These are phyloP conservation scores for Chalaropsis ovoidea DNA, from an alignment of 2,329 filamentous ascomycete genomes.

Conservation along the genomic window DNA sequence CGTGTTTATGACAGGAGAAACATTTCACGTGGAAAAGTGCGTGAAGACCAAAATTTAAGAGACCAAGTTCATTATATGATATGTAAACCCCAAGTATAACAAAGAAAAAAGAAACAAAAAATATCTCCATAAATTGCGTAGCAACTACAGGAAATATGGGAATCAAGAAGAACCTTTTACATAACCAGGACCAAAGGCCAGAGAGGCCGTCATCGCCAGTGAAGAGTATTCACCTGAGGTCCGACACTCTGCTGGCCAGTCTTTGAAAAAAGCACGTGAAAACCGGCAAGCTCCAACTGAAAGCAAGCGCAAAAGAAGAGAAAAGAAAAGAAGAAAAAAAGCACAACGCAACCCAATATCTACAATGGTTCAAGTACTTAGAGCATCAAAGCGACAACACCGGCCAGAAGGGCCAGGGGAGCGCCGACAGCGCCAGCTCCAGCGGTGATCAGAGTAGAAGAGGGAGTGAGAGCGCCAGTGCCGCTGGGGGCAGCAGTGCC, in stretches of 20 bases:
- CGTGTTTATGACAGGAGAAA: background rate
- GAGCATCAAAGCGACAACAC: conserved; percentile 20
- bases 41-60: background rate
- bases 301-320: conserved; percentile 5
- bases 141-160: conserved; percentile 1
- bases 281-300: conserved; percentile 6
- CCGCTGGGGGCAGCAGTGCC: conserved; percentile 28
- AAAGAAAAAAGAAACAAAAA: background rate
- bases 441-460: conserved; percentile 25
- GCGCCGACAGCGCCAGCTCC: conserved; percentile 22
- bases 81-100: background rate
- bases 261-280: conserved; percentile 9
- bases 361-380: conserved; percentile 17
- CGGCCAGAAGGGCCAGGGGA: conserved; percentile 23
- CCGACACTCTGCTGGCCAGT: background rate
- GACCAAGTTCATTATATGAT: conserved; percentile 7
- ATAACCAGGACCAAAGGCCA: conserved; percentile 7
- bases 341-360: conserved; percentile 8
- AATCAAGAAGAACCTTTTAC: background rate
- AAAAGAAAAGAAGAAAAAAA: conserved; percentile 4
- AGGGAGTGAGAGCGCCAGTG: conserved; percentile 26
- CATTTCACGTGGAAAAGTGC: background rate
- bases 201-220: background rate
- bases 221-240: background rate
- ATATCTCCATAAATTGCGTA: background rate